These are phyloP conservation scores for Moesziomyces sp. DNA, from an alignment of 1,284 basidiomycete species.

Conservation along the genomic window DNA sequence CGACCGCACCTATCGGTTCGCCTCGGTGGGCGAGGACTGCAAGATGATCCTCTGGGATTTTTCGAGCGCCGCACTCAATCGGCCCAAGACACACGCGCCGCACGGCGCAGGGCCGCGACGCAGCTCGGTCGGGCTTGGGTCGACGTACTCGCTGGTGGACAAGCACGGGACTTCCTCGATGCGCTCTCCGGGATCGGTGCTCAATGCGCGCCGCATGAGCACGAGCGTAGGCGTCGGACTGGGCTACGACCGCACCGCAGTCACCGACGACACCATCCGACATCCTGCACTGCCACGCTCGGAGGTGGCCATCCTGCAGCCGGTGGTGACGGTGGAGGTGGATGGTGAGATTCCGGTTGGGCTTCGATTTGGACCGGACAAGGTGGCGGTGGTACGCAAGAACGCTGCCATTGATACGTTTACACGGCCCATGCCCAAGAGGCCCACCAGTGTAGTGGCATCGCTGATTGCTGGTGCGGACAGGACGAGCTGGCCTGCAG, in stretches of 20 bases:
- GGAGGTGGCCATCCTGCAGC: constrained; percentile 89
- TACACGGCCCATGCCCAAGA: constrained; percentile 26
- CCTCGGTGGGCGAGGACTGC: constrained; percentile 63
- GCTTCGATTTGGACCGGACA: constrained; percentile 32
- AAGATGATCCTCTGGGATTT: constrained; percentile 64
- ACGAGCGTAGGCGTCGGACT: constrained; percentile 1
- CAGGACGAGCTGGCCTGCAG: constrained; percentile 11
- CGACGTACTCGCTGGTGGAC: constrained; percentile 43
- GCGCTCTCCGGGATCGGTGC: constrained; percentile 19
- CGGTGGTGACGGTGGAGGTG: constrained; percentile 73
- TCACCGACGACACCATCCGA: constrained; percentile 72
- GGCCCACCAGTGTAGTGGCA: constrained; percentile 10
- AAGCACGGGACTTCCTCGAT: constrained; percentile 16
- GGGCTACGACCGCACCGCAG: constrained; percentile 1
- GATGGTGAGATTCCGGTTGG: constrained; percentile 35
- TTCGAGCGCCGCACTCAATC: constrained; percentile 51
- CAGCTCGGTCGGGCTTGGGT: constrained; percentile 34
- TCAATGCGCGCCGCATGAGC: constrained; percentile 17
- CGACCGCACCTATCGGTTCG: constrained; percentile 59
- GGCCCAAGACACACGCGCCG: constrained; percentile 47
- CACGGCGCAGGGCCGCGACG: constrained; percentile 8
- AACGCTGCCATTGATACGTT: constrained; percentile 44
- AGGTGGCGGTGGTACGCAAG: constrained; percentile 37
- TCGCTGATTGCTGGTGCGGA: constrained; percentile 4
- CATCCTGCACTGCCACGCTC: constrained; percentile 87